A percentile compares a stretch with the other conserved stretches of the same genome.
Evolutionary conservation across 2,329 filamentous ascomycete species (phyloP).

Genomic region (Botrytis pseudocinerea): DNA sequence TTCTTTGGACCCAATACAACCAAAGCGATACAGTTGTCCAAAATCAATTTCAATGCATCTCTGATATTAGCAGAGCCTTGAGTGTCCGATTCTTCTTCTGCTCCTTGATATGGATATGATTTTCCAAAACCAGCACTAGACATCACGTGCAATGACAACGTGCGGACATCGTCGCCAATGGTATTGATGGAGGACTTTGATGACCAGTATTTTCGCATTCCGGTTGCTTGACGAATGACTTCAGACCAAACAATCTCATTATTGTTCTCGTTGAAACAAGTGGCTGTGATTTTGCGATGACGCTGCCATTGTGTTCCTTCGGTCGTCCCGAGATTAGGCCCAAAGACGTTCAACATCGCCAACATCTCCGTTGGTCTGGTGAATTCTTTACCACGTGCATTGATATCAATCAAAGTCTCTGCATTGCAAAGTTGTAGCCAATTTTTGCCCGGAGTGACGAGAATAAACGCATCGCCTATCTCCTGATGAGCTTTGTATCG

Average conservation of each 20-base stretch:
- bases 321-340: constrained; percentile 15
- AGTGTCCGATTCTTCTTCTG: not conserved
- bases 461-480: constrained; percentile 19
- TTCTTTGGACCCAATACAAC: constrained; percentile 14
- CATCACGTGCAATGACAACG: constrained; percentile 19
- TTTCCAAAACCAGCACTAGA: constrained; percentile 18
- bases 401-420: constrained; percentile 8
- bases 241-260: constrained; percentile 18
- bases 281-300: constrained; percentile 19
- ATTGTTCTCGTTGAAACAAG: constrained; percentile 14
- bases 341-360: constrained; percentile 18
- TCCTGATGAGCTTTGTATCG: constrained; percentile 18
- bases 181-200: constrained; percentile 4
- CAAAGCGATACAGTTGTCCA: constrained; percentile 20
- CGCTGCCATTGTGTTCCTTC: constrained; percentile 21
- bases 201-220: constrained; percentile 17
- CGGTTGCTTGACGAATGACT: constrained; percentile 14
- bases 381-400: constrained; percentile 3
- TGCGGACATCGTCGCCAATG: constrained; percentile 15
- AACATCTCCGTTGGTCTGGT: constrained; percentile 17
- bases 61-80: constrained; percentile 1
- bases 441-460: constrained; percentile 20
- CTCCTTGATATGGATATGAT: constrained; percentile 15
- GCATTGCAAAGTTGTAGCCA: constrained; percentile 20
- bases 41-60: constrained; percentile 15